These are phyloP conservation scores for Salix dunnii DNA, from an alignment of 345 rosid species.

Conservation along the genomic window DNA sequence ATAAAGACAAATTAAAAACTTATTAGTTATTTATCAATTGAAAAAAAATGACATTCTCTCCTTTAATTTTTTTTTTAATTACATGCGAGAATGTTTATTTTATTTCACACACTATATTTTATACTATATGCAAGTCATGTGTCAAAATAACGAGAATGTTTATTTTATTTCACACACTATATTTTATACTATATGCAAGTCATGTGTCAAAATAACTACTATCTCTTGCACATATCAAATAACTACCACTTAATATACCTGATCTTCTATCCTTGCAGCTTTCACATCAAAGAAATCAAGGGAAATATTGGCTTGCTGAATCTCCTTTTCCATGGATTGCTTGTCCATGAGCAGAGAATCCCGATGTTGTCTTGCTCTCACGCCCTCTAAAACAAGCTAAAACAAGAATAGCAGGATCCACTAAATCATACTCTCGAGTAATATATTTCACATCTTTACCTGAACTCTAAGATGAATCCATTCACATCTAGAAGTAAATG, in stretches of 20 bases:
- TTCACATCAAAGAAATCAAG: slow-evolving; percentile 62
- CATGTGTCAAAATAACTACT: too few species aligned
- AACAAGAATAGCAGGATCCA: slow-evolving; percentile 21
- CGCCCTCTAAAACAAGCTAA: slow-evolving; percentile 85
- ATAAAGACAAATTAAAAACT: neutral
- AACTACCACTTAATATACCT: slow-evolving; percentile 42
- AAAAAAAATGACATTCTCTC: neutral
- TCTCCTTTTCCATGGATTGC: slow-evolving; percentile 54
- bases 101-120: too few species aligned
- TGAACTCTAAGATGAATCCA: neutral
- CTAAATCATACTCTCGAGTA: slow-evolving; percentile 16
- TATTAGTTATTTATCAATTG: neutral
- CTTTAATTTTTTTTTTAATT: neutral
- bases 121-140: too few species aligned
- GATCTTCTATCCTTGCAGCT: slow-evolving; percentile 75
- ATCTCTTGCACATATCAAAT: neutral
- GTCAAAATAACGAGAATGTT: too few species aligned
- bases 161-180: too few species aligned
- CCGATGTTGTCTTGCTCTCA: slow-evolving; percentile 67
- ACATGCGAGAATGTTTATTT: neutral
- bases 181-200: too few species aligned
- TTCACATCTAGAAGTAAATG: neutral
- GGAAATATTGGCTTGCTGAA: slow-evolving; percentile 65
- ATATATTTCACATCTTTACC: neutral
- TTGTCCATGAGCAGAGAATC: slow-evolving; percentile 63